A percentile compares a stretch with the other conserved stretches of the same genome.
Conservation (phyloP, 2,329 filamentous ascomycete species). For the Xylaria multiplex region DNA sequence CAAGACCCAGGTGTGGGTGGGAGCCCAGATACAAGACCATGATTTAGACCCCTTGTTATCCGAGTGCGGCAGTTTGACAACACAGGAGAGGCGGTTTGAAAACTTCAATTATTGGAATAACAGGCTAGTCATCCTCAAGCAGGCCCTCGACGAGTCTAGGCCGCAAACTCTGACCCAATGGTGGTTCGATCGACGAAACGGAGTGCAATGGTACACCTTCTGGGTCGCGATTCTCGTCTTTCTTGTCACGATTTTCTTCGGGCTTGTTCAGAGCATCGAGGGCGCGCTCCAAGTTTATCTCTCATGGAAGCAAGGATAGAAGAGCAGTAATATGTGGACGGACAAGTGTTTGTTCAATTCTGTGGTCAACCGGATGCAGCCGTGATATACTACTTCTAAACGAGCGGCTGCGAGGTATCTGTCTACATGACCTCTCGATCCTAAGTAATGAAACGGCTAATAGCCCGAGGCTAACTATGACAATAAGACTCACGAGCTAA, state of each 20-base stretch:
- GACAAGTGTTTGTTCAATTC: background rate
- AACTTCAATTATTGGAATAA: slow-evolving; percentile 56
- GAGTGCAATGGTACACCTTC: slow-evolving; percentile 58
- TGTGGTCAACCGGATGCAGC: background rate
- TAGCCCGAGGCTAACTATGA: background rate
- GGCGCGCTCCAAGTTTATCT: slow-evolving; percentile 54
- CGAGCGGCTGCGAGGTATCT: slow-evolving; percentile 4
- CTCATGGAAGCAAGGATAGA: slow-evolving; percentile 21
- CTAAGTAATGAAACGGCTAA: background rate
- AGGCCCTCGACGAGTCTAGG: slow-evolving; percentile 53
- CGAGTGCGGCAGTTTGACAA: slow-evolving; percentile 45
- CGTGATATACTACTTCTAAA: slow-evolving; percentile 5
- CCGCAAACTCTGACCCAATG: slow-evolving; percentile 52
- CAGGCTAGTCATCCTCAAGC: slow-evolving; percentile 55
- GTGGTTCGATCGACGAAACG: slow-evolving; percentile 56
- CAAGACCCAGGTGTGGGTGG: slow-evolving; percentile 23
- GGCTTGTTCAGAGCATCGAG: slow-evolving; percentile 54
- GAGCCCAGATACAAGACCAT: slow-evolving; percentile 7
- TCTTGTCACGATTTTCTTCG: slow-evolving; percentile 52
- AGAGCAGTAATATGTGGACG: background rate
- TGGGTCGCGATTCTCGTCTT: slow-evolving; percentile 57
- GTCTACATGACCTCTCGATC: background rate
- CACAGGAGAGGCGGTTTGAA: slow-evolving; percentile 49
- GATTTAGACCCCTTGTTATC: slow-evolving; percentile 22
- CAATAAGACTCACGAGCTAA: no score